Evolutionary conservation across 2,329 filamentous ascomycete species (phyloP).

Genomic region (Hypoxylon sp.): DNA sequence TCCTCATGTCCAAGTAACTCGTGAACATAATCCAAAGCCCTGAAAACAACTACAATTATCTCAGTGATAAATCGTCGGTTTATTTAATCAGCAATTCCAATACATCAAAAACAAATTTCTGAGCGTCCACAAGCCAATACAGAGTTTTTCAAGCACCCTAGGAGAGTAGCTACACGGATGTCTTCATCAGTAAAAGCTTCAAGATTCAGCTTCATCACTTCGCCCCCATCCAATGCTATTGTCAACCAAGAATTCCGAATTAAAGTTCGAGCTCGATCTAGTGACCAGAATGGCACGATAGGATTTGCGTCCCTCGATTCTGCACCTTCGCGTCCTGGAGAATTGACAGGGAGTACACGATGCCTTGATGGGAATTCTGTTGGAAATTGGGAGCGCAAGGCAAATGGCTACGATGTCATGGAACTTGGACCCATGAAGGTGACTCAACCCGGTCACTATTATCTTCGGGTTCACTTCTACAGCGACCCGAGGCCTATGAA

Average conservation of each 20-base stretch:
- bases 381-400: conserved; percentile 25
- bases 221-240: conserved; percentile 16
- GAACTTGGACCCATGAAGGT: conserved; percentile 22
- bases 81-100: background rate
- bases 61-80: background rate
- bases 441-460: conserved; percentile 22
- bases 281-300: conserved; percentile 25
- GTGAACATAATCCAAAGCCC: background rate
- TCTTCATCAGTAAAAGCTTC: conserved; percentile 15
- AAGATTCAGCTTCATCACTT: conserved; percentile 14
- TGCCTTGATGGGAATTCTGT: conserved; percentile 14
- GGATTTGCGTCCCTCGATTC: conserved; percentile 20
- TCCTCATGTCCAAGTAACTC: background rate
- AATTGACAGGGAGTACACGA: conserved; percentile 3
- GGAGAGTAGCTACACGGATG: conserved; percentile 14
- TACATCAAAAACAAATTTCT: conserved; percentile 8
- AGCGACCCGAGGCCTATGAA: conserved; percentile 13
- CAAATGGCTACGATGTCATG: conserved; percentile 9
- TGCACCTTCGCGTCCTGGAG: background rate
- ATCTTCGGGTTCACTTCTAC: conserved; percentile 30
- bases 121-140: background rate
- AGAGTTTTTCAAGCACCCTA: conserved; percentile 1
- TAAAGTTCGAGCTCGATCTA: conserved; percentile 23
- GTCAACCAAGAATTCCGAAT: conserved; percentile 25
- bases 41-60: conserved; percentile 7